Conservation (phyloP, 2,329 filamentous ascomycete species). For the Fusarium keratoplasticum region DNA sequence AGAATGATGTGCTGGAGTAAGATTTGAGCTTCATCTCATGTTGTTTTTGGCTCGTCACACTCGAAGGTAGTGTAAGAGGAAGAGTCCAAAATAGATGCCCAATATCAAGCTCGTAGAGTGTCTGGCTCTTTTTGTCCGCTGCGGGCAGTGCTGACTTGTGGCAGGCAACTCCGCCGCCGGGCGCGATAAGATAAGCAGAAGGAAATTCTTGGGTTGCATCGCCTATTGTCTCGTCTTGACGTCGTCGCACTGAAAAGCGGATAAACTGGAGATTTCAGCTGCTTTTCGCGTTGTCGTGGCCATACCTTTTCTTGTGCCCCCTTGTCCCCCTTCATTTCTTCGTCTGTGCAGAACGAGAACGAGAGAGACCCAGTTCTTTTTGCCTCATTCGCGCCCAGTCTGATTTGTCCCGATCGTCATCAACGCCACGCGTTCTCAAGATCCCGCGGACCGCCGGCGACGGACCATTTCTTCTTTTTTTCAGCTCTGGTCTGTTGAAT, state of each 20-base stretch:
- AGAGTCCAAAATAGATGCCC: neutral
- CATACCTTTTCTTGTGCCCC: neutral
- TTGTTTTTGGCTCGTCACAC: neutral
- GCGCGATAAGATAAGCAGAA: slow-evolving; percentile 44
- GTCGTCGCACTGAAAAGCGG: slow-evolving; percentile 20
- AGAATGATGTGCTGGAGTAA: neutral
- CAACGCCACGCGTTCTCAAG: neutral
- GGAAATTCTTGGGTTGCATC: slow-evolving; percentile 39
- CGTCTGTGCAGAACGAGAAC: neutral
- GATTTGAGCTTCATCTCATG: neutral
- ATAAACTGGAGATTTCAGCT: slow-evolving; percentile 19
- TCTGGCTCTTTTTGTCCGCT: neutral
- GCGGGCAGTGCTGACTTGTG: neutral
- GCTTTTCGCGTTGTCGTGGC: slow-evolving; percentile 1
- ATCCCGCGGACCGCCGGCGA: slow-evolving; percentile 7
- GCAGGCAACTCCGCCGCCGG: neutral
- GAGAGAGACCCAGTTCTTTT: neutral
- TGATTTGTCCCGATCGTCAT: neutral
- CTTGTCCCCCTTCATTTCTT: neutral
- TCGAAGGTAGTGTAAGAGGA: neutral
- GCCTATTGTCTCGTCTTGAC: slow-evolving; percentile 7
- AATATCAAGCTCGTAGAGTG: neutral
- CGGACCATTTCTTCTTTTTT: neutral
- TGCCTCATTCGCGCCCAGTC: neutral
- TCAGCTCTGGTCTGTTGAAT: slow-evolving; percentile 11